A percentile compares a stretch with the other conserved stretches of the same genome.
These are phyloP conservation scores for Mytilinidion resinicola DNA, from an alignment of 495 filamentous ascomycete genomes.

Conservation along the genomic window DNA sequence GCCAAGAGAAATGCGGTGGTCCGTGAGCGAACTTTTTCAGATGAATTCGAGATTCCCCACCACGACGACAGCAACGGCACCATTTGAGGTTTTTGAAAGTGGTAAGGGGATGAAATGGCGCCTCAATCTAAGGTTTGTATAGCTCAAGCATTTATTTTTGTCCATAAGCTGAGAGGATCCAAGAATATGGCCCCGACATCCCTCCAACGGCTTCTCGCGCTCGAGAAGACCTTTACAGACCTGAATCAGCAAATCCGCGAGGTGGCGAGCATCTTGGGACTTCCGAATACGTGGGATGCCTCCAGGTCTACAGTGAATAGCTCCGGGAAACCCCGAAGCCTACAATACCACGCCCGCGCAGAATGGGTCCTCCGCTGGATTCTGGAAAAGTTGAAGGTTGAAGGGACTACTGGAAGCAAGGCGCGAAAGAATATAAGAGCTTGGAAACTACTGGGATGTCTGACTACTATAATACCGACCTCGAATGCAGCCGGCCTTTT, in stretches of 20 bases:
- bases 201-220: conserved; percentile 20
- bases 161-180: background rate
- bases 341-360: conserved; percentile 40
- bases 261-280: conserved; percentile 19
- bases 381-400: conserved; percentile 51
- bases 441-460: conserved; percentile 25
- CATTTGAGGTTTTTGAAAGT: too few relatives aligned
- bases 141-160: background rate
- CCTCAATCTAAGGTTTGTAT: background rate
- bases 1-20: background rate
- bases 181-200: conserved; percentile 3
- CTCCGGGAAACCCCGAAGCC: conserved; percentile 33
- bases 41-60: background rate
- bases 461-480: conserved; percentile 19
- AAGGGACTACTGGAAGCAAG: conserved; percentile 21
- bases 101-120: background rate
- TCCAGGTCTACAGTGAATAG: background rate
- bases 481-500: conserved; percentile 20
- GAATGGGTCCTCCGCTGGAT: conserved; percentile 66
- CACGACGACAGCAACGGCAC: background rate
- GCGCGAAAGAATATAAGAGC: conserved; percentile 17
- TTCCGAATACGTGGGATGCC: conserved; percentile 29
- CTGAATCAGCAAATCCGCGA: conserved; percentile 27
- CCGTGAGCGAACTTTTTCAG: conserved; percentile 14
- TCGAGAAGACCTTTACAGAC: conserved; percentile 14